These are phyloP conservation scores for Aspergillus nanangensis DNA, from an alignment of 495 filamentous ascomycete species.

Conservation along the genomic window DNA sequence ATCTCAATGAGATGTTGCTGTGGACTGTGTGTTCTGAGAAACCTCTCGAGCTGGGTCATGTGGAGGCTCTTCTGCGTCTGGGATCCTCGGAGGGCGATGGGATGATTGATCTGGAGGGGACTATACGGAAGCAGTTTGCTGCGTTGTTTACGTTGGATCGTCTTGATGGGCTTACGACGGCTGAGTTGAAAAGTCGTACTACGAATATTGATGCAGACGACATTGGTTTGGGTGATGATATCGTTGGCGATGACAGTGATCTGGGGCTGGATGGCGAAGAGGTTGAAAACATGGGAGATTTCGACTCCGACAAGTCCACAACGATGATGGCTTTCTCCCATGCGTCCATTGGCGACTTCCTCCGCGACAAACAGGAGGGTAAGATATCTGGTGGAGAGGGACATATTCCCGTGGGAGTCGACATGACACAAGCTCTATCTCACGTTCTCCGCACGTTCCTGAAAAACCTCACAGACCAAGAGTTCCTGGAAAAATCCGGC, in stretches of 20 bases:
- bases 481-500: constrained; percentile 1
- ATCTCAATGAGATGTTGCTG: constrained; percentile 28
- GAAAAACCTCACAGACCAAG: neutral
- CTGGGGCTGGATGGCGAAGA: constrained; percentile 16
- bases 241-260: too few species aligned
- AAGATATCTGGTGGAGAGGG: constrained; percentile 9
- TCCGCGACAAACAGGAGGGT: constrained; percentile 19
- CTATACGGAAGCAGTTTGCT: constrained; percentile 27
- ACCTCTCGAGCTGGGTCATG: constrained; percentile 21
- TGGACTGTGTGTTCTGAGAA: constrained; percentile 25
- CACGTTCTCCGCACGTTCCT: constrained; percentile 7
- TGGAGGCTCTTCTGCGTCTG: constrained; percentile 24
- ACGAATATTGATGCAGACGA: too few species aligned
- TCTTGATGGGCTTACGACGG: constrained; percentile 28
- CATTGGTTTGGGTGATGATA: too few species aligned
- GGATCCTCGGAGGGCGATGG: constrained; percentile 24
- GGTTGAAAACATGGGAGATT: constrained; percentile 16
- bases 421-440: constrained; percentile 10
- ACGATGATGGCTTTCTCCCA: constrained; percentile 30
- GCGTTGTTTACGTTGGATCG: constrained; percentile 30
- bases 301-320: constrained; percentile 23
- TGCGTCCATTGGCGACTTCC: constrained; percentile 28
- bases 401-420: constrained; percentile 11
- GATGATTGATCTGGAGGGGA: constrained; percentile 26
- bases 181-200: constrained; percentile 20